phyloP scores from a whole-genome alignment of 352 stramenopile species.

The Globisporangium apiculatum region DNA sequence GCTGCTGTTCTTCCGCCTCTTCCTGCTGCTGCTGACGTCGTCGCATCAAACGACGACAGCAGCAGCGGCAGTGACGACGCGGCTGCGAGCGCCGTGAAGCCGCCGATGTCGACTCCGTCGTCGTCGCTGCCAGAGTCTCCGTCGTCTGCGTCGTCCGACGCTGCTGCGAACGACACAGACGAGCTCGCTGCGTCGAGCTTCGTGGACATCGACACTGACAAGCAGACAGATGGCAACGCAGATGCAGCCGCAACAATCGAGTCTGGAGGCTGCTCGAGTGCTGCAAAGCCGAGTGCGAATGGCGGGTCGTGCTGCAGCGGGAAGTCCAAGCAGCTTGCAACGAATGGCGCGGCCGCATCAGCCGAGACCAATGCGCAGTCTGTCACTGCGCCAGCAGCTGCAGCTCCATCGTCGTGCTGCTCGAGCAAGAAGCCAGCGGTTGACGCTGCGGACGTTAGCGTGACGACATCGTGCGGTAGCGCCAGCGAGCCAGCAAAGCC shows the following conservation, averaged over 20 bases:
- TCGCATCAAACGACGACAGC: not conserved
- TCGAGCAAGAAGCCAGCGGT: slow-evolving; percentile 1
- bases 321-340: not conserved
- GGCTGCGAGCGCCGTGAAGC: slow-evolving; percentile 4
- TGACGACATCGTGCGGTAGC: not conserved
- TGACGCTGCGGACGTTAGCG: not conserved
- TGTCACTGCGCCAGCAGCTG: not conserved
- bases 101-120: slow-evolving; percentile 13
- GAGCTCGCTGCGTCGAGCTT: not conserved
- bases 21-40: not conserved
- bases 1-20: not conserved
- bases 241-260: not conserved
- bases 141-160: slow-evolving; percentile 7
- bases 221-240: not conserved
- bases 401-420: not conserved
- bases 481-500: slow-evolving; percentile 4
- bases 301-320: slow-evolving; percentile 1
- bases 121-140: slow-evolving; percentile 14
- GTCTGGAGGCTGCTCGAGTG: slow-evolving; percentile 1
- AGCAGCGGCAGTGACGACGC: slow-evolving; percentile 14
- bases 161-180: not conserved
- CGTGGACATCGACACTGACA: not conserved
- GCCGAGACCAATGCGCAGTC: not conserved
- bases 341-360: not conserved
- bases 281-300: not conserved